These are phyloP conservation scores for Tuber magnatum DNA, from an alignment of 495 filamentous ascomycete genomes.

Conservation along the genomic window DNA sequence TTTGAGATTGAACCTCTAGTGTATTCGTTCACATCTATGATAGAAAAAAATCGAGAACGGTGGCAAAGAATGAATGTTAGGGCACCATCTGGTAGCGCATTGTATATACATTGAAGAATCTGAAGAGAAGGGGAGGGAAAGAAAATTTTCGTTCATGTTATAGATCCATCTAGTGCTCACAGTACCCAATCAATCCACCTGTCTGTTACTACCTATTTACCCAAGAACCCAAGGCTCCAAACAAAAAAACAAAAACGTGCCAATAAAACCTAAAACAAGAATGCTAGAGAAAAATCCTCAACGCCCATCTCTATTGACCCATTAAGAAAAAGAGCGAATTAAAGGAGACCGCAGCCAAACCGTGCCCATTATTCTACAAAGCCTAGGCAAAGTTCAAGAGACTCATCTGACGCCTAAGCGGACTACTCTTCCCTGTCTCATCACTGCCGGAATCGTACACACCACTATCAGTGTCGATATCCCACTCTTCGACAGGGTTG, in stretches of 20 bases:
- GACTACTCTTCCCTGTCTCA: constrained; percentile 28
- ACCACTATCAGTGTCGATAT: constrained; percentile 42
- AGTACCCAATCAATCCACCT: background rate
- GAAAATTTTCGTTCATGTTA: background rate
- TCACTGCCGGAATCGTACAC: constrained; percentile 37
- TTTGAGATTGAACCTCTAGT: background rate
- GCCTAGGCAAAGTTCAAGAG: constrained; percentile 34
- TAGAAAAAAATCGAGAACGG: background rate
- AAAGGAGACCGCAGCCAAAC: constrained; percentile 6
- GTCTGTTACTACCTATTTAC: background rate
- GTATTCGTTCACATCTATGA: background rate
- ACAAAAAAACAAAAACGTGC: constrained; percentile 1
- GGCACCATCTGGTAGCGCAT: background rate
- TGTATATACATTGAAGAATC: background rate
- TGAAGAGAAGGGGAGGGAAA: background rate
- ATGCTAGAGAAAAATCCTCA: constrained; percentile 5
- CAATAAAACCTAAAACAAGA: constrained; percentile 6
- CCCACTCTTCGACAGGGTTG: constrained; percentile 51
- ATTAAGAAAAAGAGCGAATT: background rate
- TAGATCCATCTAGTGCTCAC: background rate
- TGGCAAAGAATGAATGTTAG: background rate
- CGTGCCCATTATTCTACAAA: constrained; percentile 4
- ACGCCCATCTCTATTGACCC: background rate
- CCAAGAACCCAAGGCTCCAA: background rate
- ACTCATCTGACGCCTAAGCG: constrained; percentile 38